These are phyloP conservation scores for Cercis canadensis DNA, from an alignment of 306 rosid genomes.

Conservation along the genomic window DNA sequence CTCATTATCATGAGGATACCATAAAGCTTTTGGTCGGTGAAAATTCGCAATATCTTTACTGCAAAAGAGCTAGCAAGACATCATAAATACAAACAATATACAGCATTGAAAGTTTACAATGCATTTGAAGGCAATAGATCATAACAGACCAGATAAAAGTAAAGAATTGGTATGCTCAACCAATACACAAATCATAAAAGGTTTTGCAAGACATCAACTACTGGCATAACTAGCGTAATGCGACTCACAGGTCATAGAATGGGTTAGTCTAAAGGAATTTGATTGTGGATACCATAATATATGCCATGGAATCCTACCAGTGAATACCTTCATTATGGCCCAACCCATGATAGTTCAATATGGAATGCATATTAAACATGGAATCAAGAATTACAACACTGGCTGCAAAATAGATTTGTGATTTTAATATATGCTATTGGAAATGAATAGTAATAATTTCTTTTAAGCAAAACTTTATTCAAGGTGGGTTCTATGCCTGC, in stretches of 20 bases:
- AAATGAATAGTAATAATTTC: background rate
- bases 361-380: background rate
- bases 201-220: conserved; percentile 26
- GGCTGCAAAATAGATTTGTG: background rate
- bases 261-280: conserved; percentile 10
- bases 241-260: conserved; percentile 20
- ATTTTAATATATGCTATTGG: background rate
- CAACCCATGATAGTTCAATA: background rate
- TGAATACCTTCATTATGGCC: background rate
- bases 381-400: conserved; percentile 1
- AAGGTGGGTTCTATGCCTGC: background rate
- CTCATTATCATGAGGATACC: conserved; percentile 94
- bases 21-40: conserved; percentile 94
- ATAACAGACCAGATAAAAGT: conserved; percentile 4
- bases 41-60: conserved; percentile 95
- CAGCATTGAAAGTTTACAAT: background rate
- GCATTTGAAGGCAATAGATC: conserved; percentile 6
- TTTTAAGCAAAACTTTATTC: background rate
- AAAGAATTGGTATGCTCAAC: conserved; percentile 7
- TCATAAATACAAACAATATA: conserved; percentile 27
- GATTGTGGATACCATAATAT: conserved; percentile 5
- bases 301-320: conserved; percentile 2
- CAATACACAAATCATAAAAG: conserved; percentile 31
- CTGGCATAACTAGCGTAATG: conserved; percentile 7
- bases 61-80: conserved; percentile 50